These are phyloP conservation scores for Paraconiothyrium brasiliense DNA, from an alignment of 2,329 filamentous ascomycete species.

Conservation along the genomic window DNA sequence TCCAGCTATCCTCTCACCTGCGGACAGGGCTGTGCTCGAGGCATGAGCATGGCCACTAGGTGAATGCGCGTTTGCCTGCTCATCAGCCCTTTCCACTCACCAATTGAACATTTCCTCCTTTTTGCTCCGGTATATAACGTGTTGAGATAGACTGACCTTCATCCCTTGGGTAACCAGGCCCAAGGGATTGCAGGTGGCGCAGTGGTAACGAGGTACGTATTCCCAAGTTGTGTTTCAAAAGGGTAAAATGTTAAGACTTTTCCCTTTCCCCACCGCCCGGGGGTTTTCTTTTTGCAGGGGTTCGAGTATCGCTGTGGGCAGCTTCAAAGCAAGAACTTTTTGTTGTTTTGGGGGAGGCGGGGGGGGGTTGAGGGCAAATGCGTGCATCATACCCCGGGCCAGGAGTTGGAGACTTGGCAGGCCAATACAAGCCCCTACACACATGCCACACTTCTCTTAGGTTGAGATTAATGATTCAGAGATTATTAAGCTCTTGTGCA, in stretches of 20 bases:
- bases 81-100: neutral
- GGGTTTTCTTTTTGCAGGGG: constrained; percentile 1
- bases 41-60: neutral
- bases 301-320: neutral
- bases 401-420: neutral
- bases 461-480: neutral
- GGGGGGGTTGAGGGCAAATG: neutral
- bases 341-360: neutral
- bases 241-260: constrained; percentile 3
- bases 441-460: neutral
- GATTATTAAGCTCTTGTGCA: neutral
- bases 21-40: neutral
- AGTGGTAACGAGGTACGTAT: neutral
- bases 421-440: neutral
- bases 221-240: neutral
- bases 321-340: neutral
- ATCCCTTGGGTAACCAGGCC: neutral
- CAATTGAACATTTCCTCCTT: neutral
- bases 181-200: neutral
- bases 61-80: neutral
- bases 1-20: neutral
- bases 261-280: constrained; percentile 8
- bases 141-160: neutral
- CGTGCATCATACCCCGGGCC: neutral
- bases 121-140: neutral